phyloP scores from a whole-genome alignment of 768 basidiomycete species.

The Baorangia bicolor region DNA sequence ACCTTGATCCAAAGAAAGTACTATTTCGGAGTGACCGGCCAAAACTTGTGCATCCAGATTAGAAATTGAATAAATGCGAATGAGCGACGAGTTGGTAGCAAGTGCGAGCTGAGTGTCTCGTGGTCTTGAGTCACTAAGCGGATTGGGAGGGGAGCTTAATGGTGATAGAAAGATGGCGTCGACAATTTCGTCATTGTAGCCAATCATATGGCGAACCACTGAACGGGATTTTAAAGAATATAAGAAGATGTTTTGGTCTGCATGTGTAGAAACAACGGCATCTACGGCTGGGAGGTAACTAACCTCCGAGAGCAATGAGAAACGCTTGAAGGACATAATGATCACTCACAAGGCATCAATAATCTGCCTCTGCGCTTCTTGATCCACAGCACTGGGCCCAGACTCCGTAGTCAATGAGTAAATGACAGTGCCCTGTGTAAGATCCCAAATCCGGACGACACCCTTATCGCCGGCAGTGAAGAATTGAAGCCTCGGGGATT shows the following conservation, averaged over 20 bases:
- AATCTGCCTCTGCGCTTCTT: slow-evolving; percentile 85
- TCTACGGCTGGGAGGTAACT: slow-evolving; percentile 71
- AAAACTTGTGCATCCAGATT: slow-evolving; percentile 83
- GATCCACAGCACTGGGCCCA: slow-evolving; percentile 38
- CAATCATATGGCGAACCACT: slow-evolving; percentile 80
- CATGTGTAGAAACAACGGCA: slow-evolving; percentile 79
- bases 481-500: slow-evolving; percentile 51
- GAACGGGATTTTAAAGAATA: slow-evolving; percentile 70
- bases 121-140: slow-evolving; percentile 18
- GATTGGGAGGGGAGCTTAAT: slow-evolving; percentile 25
- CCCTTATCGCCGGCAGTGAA: slow-evolving; percentile 95
- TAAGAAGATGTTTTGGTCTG: slow-evolving; percentile 96
- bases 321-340: slow-evolving; percentile 1
- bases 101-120: slow-evolving; percentile 80
- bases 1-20: slow-evolving; percentile 77
- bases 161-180: slow-evolving; percentile 77
- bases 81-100: slow-evolving; percentile 96
- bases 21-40: slow-evolving; percentile 88
- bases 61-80: slow-evolving; percentile 80
- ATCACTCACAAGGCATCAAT: slow-evolving; percentile 72
- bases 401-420: slow-evolving; percentile 53
- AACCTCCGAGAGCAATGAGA: slow-evolving; percentile 16
- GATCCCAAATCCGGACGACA: slow-evolving; percentile 82
- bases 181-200: slow-evolving; percentile 98
- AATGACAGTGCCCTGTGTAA: slow-evolving; percentile 57